Evolutionary conservation across 345 rosid genomes (phyloP).

Genomic region (Gynandropsis gynandra): DNA sequence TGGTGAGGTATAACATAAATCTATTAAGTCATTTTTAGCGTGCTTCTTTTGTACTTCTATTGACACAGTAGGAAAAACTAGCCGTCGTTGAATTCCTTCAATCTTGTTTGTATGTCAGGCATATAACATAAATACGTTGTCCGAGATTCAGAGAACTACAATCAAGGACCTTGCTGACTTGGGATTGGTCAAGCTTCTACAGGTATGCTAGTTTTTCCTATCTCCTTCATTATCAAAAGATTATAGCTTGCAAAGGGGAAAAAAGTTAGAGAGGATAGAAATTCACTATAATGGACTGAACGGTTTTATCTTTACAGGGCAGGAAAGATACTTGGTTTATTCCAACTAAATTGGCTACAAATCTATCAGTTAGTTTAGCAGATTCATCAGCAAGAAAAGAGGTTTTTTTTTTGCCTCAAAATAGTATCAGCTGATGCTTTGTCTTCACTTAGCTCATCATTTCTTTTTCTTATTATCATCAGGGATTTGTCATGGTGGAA

Average conservation of each 20-base stretch:
- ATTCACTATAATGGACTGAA: slow-evolving; percentile 3
- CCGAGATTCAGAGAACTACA: slow-evolving; percentile 54
- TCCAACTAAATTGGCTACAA: slow-evolving; percentile 86
- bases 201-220: slow-evolving; percentile 43
- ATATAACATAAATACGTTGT: slow-evolving; percentile 73
- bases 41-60: slow-evolving; percentile 6
- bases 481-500: slow-evolving; percentile 95
- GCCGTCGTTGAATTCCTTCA: slow-evolving; percentile 2
- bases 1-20: slow-evolving; percentile 56
- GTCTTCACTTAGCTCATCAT: neutral
- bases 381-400: slow-evolving; percentile 82
- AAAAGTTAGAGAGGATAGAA: slow-evolving; percentile 6
- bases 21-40: neutral
- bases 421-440: slow-evolving; percentile 9
- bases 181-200: slow-evolving; percentile 95
- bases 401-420: slow-evolving; percentile 32
- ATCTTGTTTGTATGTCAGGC: slow-evolving; percentile 41
- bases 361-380: slow-evolving; percentile 81
- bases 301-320: slow-evolving; percentile 45
- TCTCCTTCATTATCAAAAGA: slow-evolving; percentile 7
- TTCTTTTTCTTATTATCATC: slow-evolving; percentile 21
- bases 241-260: neutral
- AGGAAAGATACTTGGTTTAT: slow-evolving; percentile 94
- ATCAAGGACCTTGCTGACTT: slow-evolving; percentile 91
- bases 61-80: slow-evolving; percentile 7